Evolutionary conservation across 805 yeast genomes (phyloP).

Genomic region (Maudiozyma bulderi): DNA sequence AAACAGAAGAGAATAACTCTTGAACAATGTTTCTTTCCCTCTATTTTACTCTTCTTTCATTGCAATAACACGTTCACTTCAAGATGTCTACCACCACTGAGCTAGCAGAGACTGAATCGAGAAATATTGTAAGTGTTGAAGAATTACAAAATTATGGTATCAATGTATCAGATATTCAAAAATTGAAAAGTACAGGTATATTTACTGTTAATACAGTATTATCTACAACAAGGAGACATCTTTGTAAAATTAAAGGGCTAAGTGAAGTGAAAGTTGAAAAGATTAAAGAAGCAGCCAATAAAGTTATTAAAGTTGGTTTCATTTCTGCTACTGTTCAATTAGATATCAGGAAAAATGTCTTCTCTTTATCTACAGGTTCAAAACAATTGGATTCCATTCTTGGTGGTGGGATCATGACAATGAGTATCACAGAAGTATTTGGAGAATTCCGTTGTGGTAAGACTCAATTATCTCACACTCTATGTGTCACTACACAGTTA

Average conservation of each 20-base stretch:
- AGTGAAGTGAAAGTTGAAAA: slow-evolving; percentile 73
- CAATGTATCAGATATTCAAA: slow-evolving; percentile 60
- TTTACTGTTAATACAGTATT: slow-evolving; percentile 51
- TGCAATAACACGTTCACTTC: no score
- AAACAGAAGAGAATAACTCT: no score
- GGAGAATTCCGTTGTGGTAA: slow-evolving; percentile 78
- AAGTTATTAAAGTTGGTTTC: slow-evolving; percentile 55
- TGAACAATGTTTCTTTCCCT: no score
- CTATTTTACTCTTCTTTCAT: no score
- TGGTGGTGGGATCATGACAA: slow-evolving; percentile 71
- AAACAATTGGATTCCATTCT: slow-evolving; percentile 57
- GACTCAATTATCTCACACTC: slow-evolving; percentile 72
- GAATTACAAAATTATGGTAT: slow-evolving; percentile 59
- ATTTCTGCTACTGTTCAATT: slow-evolving; percentile 67
- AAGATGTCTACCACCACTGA: slow-evolving; percentile 7
- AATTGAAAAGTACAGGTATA: slow-evolving; percentile 56
- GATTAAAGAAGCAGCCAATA: slow-evolving; percentile 64
- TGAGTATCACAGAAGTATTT: slow-evolving; percentile 69
- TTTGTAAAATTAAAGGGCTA: slow-evolving; percentile 58
- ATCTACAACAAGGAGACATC: slow-evolving; percentile 54
- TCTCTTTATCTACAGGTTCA: slow-evolving; percentile 60
- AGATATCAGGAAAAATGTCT: slow-evolving; percentile 52
- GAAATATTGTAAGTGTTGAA: slow-evolving; percentile 33
- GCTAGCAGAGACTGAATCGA: slow-evolving; percentile 12
- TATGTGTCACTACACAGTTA: slow-evolving; percentile 67